phyloP scores from a whole-genome alignment of 805 yeast species.

The Saturnispora bothae region DNA sequence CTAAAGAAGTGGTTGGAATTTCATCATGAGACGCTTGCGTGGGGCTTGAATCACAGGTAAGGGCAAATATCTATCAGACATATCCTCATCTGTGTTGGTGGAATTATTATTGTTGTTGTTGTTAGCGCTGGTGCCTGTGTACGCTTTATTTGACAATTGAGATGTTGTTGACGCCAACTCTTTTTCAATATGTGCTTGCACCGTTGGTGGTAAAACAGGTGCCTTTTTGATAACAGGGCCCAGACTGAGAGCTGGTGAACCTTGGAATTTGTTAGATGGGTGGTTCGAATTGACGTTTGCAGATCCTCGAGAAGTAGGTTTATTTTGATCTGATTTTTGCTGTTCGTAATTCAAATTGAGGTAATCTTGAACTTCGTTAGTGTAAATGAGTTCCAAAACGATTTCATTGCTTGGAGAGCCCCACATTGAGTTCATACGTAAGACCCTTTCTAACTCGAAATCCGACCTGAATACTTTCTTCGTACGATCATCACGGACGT shows the following conservation, averaged over 20 bases:
- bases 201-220: neutral
- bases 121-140: neutral
- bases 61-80: slow-evolving; percentile 12
- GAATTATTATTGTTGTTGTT: neutral
- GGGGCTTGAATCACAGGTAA: slow-evolving; percentile 12
- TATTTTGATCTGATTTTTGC: slow-evolving; percentile 1
- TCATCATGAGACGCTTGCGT: slow-evolving; percentile 16
- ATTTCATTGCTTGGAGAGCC: slow-evolving; percentile 20
- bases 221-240: neutral
- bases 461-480: slow-evolving; percentile 32
- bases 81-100: neutral
- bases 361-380: slow-evolving; percentile 20
- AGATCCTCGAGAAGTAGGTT: too few relatives aligned
- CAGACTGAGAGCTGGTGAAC: slow-evolving; percentile 1
- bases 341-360: slow-evolving; percentile 22
- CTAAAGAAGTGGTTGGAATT: slow-evolving; percentile 23
- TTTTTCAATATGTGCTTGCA: slow-evolving; percentile 1
- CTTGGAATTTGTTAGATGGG: too few relatives aligned
- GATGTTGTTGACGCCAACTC: slow-evolving; percentile 4
- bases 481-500: slow-evolving; percentile 26
- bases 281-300: too few relatives aligned
- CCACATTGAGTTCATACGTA: slow-evolving; percentile 19
- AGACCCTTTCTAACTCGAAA: slow-evolving; percentile 36
- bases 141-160: too few relatives aligned
- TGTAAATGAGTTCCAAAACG: slow-evolving; percentile 30